These are phyloP conservation scores for Andrographis paniculata DNA, from an alignment of 305 asterid species.

Conservation along the genomic window DNA sequence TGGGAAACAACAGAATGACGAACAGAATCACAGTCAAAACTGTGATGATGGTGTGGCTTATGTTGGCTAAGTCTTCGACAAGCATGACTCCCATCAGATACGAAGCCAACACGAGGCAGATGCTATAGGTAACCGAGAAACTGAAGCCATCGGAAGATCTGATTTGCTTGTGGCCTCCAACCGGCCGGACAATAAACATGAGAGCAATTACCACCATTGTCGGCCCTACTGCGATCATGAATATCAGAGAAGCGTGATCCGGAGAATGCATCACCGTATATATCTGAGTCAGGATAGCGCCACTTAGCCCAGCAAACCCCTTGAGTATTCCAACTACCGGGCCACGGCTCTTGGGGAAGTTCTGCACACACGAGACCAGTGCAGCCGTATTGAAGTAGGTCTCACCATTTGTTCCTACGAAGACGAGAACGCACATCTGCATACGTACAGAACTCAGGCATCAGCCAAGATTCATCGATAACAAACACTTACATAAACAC, in stretches of 20 bases:
- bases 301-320: conserved; percentile 68
- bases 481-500: no score
- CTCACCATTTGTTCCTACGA: conserved; percentile 75
- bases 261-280: conserved; percentile 55
- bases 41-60: conserved; percentile 32
- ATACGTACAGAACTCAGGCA: neutral
- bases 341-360: conserved; percentile 48
- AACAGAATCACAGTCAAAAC: conserved; percentile 49
- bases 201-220: conserved; percentile 55
- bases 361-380: conserved; percentile 66
- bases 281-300: conserved; percentile 30
- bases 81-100: conserved; percentile 73
- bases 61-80: conserved; percentile 50
- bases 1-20: conserved; percentile 55
- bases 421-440: conserved; percentile 69
- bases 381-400: conserved; percentile 80
- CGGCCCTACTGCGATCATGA: conserved; percentile 84
- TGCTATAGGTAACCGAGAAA: conserved; percentile 49
- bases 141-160: conserved; percentile 54
- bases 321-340: conserved; percentile 61
- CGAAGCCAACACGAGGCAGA: conserved; percentile 68
- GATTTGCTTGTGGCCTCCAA: conserved; percentile 75
- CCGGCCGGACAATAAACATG: conserved; percentile 79
- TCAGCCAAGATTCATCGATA: neutral
- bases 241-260: conserved; percentile 67